These are phyloP conservation scores for Lycium barbarum DNA, from an alignment of 257 asterid species.

Conservation along the genomic window DNA sequence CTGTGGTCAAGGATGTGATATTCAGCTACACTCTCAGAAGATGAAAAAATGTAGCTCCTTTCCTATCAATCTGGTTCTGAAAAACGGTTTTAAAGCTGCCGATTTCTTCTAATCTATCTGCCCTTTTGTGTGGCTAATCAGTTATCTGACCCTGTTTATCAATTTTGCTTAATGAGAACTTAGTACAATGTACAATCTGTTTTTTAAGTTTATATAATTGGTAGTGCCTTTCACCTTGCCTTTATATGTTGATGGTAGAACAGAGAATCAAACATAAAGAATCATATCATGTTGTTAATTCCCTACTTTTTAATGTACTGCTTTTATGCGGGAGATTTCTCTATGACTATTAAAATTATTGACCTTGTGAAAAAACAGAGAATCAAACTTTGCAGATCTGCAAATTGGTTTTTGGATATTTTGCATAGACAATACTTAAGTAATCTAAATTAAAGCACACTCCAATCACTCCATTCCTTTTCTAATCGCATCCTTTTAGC, in stretches of 20 bases:
- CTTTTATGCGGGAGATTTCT: not conserved
- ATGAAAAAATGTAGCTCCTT: constrained; percentile 14
- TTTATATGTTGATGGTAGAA: not conserved
- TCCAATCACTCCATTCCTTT: not conserved
- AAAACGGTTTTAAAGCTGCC: not conserved
- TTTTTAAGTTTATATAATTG: constrained; percentile 10
- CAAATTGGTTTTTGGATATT: not conserved
- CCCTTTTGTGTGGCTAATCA: not conserved
- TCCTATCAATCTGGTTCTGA: not conserved
- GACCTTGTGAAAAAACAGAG: not conserved
- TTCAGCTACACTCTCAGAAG: not conserved
- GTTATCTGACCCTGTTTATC: not conserved
- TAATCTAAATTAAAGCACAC: not conserved
- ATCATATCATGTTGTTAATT: not conserved
- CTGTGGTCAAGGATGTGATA: constrained; percentile 13
- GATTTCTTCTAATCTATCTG: not conserved
- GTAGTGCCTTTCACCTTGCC: not conserved
- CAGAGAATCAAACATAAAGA: not conserved
- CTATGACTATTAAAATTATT: not conserved
- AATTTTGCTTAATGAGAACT: not conserved
- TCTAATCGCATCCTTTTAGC: not conserved
- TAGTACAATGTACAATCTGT: not conserved
- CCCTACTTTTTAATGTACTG: not conserved
- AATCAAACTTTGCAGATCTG: not conserved
- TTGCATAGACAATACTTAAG: not conserved